Conservation (phyloP, 2,329 filamentous ascomycete species). For the Pyrenophora tritici-repentis region DNA sequence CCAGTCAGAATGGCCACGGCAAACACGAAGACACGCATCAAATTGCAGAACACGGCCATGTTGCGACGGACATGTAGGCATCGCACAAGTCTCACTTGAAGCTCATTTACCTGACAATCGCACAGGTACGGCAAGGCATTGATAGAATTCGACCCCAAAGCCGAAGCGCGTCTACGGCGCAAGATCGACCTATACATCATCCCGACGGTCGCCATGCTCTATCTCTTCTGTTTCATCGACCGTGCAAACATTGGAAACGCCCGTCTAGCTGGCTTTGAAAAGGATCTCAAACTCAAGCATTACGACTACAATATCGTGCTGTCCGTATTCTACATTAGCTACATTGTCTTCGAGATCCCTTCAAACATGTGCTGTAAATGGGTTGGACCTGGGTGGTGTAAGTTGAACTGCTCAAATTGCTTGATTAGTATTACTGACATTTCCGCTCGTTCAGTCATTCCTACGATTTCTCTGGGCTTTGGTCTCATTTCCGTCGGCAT, state of each 20-base stretch:
- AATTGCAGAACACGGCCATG: constrained; percentile 35
- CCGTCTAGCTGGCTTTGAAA: constrained; percentile 66
- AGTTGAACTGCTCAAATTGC: background rate
- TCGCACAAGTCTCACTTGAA: background rate
- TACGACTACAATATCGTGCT: constrained; percentile 73
- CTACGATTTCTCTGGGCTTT: constrained; percentile 65
- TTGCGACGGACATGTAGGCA: constrained; percentile 39
- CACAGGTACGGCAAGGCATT: constrained; percentile 42
- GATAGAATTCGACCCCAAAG: constrained; percentile 57
- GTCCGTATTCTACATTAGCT: constrained; percentile 72
- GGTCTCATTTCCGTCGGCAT: constrained; percentile 67
- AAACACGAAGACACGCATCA: constrained; percentile 32
- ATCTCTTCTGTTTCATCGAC: constrained; percentile 76
- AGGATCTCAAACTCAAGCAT: constrained; percentile 62
- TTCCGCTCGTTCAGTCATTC: constrained; percentile 53
- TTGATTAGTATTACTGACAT: too few relatives aligned
- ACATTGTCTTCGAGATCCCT: constrained; percentile 66
- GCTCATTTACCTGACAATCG: constrained; percentile 8
- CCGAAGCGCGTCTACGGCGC: constrained; percentile 61
- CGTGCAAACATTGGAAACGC: constrained; percentile 78
- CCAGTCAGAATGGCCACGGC: constrained; percentile 36
- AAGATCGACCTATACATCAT: constrained; percentile 71
- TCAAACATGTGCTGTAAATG: constrained; percentile 71
- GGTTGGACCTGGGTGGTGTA: constrained; percentile 71
- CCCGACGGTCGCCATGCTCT: constrained; percentile 68